Evolutionary conservation across 441 rosid genomes (phyloP).

Genomic region (Mallotus repandus): DNA sequence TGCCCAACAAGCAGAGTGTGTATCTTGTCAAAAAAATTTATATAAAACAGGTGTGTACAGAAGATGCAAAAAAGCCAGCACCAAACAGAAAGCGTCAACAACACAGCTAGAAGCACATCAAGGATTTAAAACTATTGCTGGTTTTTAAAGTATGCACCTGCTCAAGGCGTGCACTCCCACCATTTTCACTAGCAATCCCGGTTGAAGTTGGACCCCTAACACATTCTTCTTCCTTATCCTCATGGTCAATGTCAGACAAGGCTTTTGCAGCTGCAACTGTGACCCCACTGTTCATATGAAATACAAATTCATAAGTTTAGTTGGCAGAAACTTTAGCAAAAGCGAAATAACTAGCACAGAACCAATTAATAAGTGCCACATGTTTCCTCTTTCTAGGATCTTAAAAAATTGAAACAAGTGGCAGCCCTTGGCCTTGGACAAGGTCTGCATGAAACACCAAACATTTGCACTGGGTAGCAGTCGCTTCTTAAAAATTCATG

Average conservation of each 20-base stretch:
- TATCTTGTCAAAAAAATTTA: not conserved
- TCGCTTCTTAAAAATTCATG: no score
- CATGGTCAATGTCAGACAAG: constrained; percentile 32
- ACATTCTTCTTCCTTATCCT: constrained; percentile 38
- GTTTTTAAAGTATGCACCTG: constrained; percentile 42
- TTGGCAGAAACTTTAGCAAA: not conserved
- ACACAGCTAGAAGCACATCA: not conserved
- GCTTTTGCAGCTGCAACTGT: constrained; percentile 29
- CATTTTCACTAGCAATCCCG: constrained; percentile 57
- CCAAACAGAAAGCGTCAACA: not conserved
- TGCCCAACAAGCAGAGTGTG: constrained; percentile 26
- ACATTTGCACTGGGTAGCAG: no score
- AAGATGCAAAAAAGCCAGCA: no score
- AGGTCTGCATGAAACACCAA: no score
- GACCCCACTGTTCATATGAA: constrained; percentile 41
- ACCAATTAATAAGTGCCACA: not conserved
- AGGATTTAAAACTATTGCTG: not conserved
- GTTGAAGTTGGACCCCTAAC: constrained; percentile 37
- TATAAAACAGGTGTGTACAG: not conserved
- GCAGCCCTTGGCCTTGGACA: not conserved
- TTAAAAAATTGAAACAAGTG: not conserved
- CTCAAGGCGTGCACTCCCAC: constrained; percentile 43
- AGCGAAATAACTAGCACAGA: not conserved
- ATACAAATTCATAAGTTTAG: constrained; percentile 16
- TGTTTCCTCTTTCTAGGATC: not conserved